Evolutionary conservation across 2,329 filamentous ascomycete species (phyloP).

Genomic region (Alternaria ethzedia): DNA sequence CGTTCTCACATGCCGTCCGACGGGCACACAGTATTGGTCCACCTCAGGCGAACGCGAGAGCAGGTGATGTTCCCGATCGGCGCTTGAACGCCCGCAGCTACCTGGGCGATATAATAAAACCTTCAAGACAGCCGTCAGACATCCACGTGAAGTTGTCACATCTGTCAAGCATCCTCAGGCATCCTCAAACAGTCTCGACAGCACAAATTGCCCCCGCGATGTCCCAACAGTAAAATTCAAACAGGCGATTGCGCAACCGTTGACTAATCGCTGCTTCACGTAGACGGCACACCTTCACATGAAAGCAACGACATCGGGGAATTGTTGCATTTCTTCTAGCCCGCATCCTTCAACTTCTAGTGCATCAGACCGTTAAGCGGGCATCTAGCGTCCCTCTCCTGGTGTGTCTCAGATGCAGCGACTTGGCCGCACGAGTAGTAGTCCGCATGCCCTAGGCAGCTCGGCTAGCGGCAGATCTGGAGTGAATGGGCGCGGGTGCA

Average conservation of each 20-base stretch:
- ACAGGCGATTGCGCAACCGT: neutral
- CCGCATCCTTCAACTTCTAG: slow-evolving; percentile 8
- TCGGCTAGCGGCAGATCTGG: slow-evolving; percentile 18
- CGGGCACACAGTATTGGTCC: neutral
- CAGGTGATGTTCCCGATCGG: slow-evolving; percentile 1
- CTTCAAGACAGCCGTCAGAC: neutral
- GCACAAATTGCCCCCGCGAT: neutral
- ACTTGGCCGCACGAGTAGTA: slow-evolving; percentile 12
- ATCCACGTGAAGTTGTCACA: neutral
- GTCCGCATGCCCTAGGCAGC: slow-evolving; percentile 11
- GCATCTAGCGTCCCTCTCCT: slow-evolving; percentile 5
- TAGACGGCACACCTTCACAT: neutral
- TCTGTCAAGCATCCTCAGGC: neutral
- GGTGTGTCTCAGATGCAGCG: slow-evolving; percentile 11
- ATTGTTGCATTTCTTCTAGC: neutral
- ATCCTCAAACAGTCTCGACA: neutral
- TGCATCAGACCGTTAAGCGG: slow-evolving; percentile 8
- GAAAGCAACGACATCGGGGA: neutral
- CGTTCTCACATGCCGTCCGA: slow-evolving; percentile 4
- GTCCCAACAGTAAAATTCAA: neutral
- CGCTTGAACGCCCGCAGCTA: neutral
- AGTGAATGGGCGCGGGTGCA: slow-evolving; percentile 13
- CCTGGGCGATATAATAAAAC: neutral
- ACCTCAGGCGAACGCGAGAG: neutral
- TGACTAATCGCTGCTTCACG: neutral